Percentiles rank a stretch among this genome's conserved stretches.
These are phyloP conservation scores for Spathaspora sp. DNA, from an alignment of 1,139 yeast species.

Conservation along the genomic window DNA sequence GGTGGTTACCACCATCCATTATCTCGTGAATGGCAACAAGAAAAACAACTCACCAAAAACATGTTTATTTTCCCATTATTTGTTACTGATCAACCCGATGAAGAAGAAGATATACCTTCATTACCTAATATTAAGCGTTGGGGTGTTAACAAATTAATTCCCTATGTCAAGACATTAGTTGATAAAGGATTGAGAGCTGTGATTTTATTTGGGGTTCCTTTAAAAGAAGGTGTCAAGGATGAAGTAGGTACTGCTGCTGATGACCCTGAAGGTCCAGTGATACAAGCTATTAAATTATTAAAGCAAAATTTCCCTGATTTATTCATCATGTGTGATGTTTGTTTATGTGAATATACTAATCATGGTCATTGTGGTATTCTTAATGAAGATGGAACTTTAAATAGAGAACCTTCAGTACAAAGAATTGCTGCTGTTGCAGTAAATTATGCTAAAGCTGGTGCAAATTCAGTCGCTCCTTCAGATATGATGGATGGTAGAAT, in stretches of 20 bases:
- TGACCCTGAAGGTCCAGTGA: slow-evolving; percentile 95
- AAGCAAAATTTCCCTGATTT: slow-evolving; percentile 70
- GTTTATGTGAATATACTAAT: slow-evolving; percentile 92
- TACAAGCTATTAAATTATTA: slow-evolving; percentile 68
- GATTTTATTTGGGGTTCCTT: slow-evolving; percentile 88
- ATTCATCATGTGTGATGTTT: slow-evolving; percentile 90
- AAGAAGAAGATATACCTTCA: slow-evolving; percentile 68
- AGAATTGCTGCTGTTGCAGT: slow-evolving; percentile 94
- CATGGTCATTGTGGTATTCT: slow-evolving; percentile 97
- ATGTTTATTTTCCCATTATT: slow-evolving; percentile 95
- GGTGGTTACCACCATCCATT: slow-evolving; percentile 95
- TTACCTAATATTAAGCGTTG: slow-evolving; percentile 86
- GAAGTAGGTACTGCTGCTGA: slow-evolving; percentile 87
- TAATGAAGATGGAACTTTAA: slow-evolving; percentile 80
- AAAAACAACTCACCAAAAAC: slow-evolving; percentile 75
- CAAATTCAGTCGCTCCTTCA: slow-evolving; percentile 93
- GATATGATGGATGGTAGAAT: slow-evolving; percentile 98
- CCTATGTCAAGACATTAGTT: slow-evolving; percentile 68
- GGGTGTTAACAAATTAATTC: slow-evolving; percentile 78
- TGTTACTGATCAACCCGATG: slow-evolving; percentile 79
- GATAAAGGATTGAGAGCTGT: slow-evolving; percentile 84
- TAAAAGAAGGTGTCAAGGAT: slow-evolving; percentile 75
- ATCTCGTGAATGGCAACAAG: slow-evolving; percentile 87
- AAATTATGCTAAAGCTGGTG: slow-evolving; percentile 94
- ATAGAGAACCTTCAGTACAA: slow-evolving; percentile 71